Conservation (phyloP, 1,284 basidiomycete genomes). For the Schizopora paradoxa region DNA sequence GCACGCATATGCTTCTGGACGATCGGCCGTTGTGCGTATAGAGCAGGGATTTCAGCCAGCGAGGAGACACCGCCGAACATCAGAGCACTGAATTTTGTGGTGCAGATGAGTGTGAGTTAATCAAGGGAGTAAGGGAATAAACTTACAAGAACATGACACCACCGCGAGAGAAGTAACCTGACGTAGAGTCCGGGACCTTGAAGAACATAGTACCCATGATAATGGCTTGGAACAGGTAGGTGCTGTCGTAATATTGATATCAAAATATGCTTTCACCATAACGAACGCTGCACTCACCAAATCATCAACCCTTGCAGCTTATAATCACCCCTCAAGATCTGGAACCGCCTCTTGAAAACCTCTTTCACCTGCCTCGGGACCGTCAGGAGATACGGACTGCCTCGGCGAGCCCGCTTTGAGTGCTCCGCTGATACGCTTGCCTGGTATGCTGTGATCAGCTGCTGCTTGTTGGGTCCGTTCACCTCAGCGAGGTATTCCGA, state of each 20-base stretch:
- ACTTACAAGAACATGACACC: constrained; percentile 43
- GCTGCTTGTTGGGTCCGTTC: constrained; percentile 39
- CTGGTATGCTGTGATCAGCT: constrained; percentile 36
- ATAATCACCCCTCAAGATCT: constrained; percentile 40
- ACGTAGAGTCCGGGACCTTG: constrained; percentile 33
- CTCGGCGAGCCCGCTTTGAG: constrained; percentile 3
- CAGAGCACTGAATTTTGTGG: no score
- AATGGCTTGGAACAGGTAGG: constrained; percentile 27
- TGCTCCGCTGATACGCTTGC: constrained; percentile 19
- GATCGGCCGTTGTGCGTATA: constrained; percentile 39
- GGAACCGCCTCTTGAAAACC: constrained; percentile 29
- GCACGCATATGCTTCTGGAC: constrained; percentile 28
- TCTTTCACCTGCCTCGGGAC: constrained; percentile 27
- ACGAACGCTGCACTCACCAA: neutral
- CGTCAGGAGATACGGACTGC: constrained; percentile 22
- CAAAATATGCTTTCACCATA: constrained; percentile 19
- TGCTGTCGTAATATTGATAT: constrained; percentile 19
- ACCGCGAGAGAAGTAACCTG: constrained; percentile 42
- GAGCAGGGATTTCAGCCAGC: constrained; percentile 39
- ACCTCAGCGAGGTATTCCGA: no score
- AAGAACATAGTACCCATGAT: constrained; percentile 43
- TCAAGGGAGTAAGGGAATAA: no score
- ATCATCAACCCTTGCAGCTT: constrained; percentile 20
- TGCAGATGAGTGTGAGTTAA: no score
- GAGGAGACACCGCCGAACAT: constrained; percentile 41